These are phyloP conservation scores for Cenococcum geophilum DNA, from an alignment of 495 filamentous ascomycete genomes.

Conservation along the genomic window DNA sequence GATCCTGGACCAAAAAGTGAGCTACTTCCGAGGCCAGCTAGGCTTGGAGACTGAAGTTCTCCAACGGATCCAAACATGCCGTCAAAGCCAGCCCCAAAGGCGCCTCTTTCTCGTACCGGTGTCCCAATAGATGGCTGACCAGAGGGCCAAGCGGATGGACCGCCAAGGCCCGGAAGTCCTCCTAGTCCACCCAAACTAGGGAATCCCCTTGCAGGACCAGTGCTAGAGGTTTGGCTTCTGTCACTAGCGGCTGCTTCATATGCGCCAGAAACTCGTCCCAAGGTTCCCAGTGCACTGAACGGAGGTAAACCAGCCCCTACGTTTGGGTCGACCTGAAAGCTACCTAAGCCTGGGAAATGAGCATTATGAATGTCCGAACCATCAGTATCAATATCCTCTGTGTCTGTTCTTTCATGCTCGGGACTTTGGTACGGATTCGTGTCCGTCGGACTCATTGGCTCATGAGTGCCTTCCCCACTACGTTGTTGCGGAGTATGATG, in stretches of 20 bases:
- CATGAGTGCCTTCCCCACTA: slow-evolving; percentile 46
- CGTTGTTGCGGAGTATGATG: slow-evolving; percentile 53
- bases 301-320: slow-evolving; percentile 9
- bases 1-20: slow-evolving; percentile 42
- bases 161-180: slow-evolving; percentile 54
- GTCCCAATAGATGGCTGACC: slow-evolving; percentile 57
- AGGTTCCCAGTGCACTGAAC: slow-evolving; percentile 38
- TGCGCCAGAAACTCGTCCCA: slow-evolving; percentile 34
- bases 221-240: slow-evolving; percentile 83
- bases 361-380: slow-evolving; percentile 51
- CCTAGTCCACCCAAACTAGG: slow-evolving; percentile 57
- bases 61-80: slow-evolving; percentile 64
- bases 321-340: slow-evolving; percentile 47
- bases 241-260: slow-evolving; percentile 66
- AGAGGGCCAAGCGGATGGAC: slow-evolving; percentile 57
- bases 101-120: slow-evolving; percentile 66
- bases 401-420: slow-evolving; percentile 66
- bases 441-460: slow-evolving; percentile 83
- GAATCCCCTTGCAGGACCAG: slow-evolving; percentile 63
- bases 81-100: slow-evolving; percentile 61
- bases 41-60: slow-evolving; percentile 69
- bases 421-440: slow-evolving; percentile 98
- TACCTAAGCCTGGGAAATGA: slow-evolving; percentile 53
- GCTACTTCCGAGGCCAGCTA: slow-evolving; percentile 51
- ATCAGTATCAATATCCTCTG: slow-evolving; percentile 59